These are phyloP conservation scores for Hamigera avellanea DNA, from an alignment of 495 filamentous ascomycete species.

Conservation along the genomic window DNA sequence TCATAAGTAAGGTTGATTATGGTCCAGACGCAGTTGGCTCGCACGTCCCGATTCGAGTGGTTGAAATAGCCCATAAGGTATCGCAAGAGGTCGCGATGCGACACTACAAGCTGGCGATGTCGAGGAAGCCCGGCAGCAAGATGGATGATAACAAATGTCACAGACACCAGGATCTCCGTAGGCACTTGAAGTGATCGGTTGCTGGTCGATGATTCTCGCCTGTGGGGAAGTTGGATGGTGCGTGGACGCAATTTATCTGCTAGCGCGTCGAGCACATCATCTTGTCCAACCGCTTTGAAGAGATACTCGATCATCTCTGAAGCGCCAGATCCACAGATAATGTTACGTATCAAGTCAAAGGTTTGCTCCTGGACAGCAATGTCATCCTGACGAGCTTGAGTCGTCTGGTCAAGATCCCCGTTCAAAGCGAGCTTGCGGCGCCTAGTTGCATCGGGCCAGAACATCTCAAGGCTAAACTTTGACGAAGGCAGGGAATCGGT, in stretches of 20 bases:
- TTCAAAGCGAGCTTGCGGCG: conserved; percentile 35
- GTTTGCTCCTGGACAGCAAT: conserved; percentile 82
- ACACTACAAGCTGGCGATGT: conserved; percentile 65
- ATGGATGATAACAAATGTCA: conserved; percentile 70
- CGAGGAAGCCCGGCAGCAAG: conserved; percentile 67
- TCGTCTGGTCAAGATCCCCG: conserved; percentile 34
- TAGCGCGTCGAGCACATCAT: conserved; percentile 64
- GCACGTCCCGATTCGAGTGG: conserved; percentile 57
- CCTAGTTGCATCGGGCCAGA: conserved; percentile 27
- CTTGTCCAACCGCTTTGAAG: conserved; percentile 63
- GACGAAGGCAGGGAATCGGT: conserved; percentile 34
- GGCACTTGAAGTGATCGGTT: conserved; percentile 33
- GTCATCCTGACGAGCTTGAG: conserved; percentile 60
- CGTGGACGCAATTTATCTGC: conserved; percentile 57
- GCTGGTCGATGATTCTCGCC: conserved; percentile 18
- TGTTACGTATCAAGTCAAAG: conserved; percentile 76
- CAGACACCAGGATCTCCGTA: conserved; percentile 62
- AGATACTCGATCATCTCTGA: conserved; percentile 75
- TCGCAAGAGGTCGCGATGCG: conserved; percentile 44
- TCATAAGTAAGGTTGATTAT: conserved; percentile 73
- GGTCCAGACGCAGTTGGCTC: conserved; percentile 65
- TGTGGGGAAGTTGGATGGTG: conserved; percentile 26
- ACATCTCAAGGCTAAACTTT: conserved; percentile 30
- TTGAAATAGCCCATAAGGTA: conserved; percentile 46
- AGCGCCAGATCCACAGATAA: conserved; percentile 59